Base-by-base conservation (phyloP, 2,329 filamentous ascomycete genomes). In the Exophiala aquamarina region DNA sequence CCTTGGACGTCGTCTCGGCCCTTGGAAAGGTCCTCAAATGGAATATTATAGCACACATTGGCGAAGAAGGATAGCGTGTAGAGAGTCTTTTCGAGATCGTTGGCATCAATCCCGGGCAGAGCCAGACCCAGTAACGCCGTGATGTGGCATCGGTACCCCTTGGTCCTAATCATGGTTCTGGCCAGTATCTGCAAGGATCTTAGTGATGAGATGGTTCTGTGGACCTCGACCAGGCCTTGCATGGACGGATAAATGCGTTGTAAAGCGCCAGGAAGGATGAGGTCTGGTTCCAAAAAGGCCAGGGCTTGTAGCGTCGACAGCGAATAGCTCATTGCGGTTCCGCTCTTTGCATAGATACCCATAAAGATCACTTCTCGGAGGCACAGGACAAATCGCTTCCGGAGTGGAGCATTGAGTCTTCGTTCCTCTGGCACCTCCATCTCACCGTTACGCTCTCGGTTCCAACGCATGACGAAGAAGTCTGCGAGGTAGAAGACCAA, bases 391-490 rank as follows among this genome's bases (percentile, higher is more conserved):
- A 98, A 97, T 36, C 93, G 85, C 62, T 78, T 82, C 73, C 91
- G 95, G 57, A 98, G 67, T n/a, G 82, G 83, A 23, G 83, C 79
- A 52, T 83, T 93, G 57, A 98, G 83, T 58, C 76, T 85, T 44
- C 93, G 83, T 41, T 91, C 89, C 31, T 78, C 70, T 0, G 92
- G 91, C 1, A 92, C 81, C 35, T 95, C 87, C 70, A 95, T 85
- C 71, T 98, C 94, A 20, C 89, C 90, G 62, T 83, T 95, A 64
- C 87, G 86, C 69, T 98, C 93, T 42, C 92, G 83, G 64, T 98
- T 97, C 91, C 91, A 98, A 42, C 93, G 84, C 71, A 95, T 93
- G 34, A 98, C 89, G 66, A 98, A 98, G 61, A 95, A 91, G 65
- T 98, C 93, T 2, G 91, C 86, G 4, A 98, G 76, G 67, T 95